Base-by-base conservation (phyloP, 2,329 filamentous ascomycete genomes). In the Aspergillus pseudoglaucus region DNA sequence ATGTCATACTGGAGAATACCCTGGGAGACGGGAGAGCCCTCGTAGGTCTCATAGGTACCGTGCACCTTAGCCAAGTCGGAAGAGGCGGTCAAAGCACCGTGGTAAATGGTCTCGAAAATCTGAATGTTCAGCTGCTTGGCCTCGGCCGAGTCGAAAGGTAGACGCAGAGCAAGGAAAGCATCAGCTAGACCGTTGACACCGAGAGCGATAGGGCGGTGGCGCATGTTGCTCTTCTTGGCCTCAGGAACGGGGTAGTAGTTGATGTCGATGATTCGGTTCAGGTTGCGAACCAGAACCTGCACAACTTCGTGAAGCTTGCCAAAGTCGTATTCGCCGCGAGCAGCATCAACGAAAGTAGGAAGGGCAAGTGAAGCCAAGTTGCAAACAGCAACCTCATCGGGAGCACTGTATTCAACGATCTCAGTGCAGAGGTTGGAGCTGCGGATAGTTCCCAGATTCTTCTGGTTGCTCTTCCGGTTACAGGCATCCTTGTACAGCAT, bases 381-480 rank as follows among this genome's bases (percentile, higher is more conserved):
- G 80, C 93, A 98, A 50, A 97, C 93, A 59, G 93, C 93, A 44
- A 98, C 93, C 80, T 98, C 93, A 71, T 98, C 93, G 32, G 93
- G 91, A 32, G 93, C 89, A 56, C 80, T 94, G 78, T 96, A 98
- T 77, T 98, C 93, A 56, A 98, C 82, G 61, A 98, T 98, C 74
- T 98, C 93, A 44, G 91, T 97, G 83, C 93, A 98, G 43, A 98
- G 80, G 73, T 98, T 98, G 65, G 93, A 98, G 79, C 89, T 96
- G 72, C 90, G 90, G 62, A 98, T 98, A 53, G 90, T 96, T 57
- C 93, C 93, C 27, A 98, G 80, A 75, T 98, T 98, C 85, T 98
- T 97, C 78, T 98, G 93, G 82, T 98, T 98, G 80, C 90, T 96
- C 86, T 98, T 98, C 70, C 84, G 84, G 82, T 98, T 98, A 83